Evolutionary conservation across 306 rosid genomes (phyloP).

Genomic region (Gillenia trifoliata): DNA sequence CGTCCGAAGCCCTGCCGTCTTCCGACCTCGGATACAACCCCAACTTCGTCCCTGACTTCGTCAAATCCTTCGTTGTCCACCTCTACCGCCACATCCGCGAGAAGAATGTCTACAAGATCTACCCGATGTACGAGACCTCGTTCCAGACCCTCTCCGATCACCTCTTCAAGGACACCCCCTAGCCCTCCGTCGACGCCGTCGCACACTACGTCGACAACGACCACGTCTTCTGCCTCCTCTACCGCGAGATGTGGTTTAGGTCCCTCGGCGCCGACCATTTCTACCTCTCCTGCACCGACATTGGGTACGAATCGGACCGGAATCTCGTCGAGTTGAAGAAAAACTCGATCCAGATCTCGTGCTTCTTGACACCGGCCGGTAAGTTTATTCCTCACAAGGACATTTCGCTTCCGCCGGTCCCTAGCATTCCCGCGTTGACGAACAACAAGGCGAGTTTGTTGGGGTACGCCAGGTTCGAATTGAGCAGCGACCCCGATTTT

Average conservation of each 20-base stretch:
- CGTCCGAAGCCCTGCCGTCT: too few relatives aligned
- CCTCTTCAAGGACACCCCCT: too few relatives aligned
- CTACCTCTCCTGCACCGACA: conserved; percentile 45
- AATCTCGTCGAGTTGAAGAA: conserved; percentile 62
- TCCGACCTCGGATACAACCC: too few relatives aligned
- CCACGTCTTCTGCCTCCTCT: too few relatives aligned
- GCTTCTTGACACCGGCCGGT: conserved; percentile 38
- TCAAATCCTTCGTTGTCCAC: too few relatives aligned
- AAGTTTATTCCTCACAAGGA: conserved; percentile 69
- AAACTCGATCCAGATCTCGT: conserved; percentile 62
- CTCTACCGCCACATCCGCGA: conserved; percentile 64
- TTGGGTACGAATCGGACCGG: conserved; percentile 33
- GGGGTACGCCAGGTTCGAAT: conserved; percentile 21
- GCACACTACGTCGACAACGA: too few relatives aligned
- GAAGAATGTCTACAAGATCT: conserved; percentile 93
- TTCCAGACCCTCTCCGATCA: conserved; percentile 79
- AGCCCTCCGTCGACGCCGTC: too few relatives aligned
- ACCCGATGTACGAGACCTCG: conserved; percentile 80
- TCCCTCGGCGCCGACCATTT: conserved; percentile 89
- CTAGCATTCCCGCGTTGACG: neutral
- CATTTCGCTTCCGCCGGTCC: conserved; percentile 39
- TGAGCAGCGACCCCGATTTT: conserved; percentile 29
- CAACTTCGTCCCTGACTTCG: too few relatives aligned
- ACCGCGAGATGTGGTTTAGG: too few relatives aligned
- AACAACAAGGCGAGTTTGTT: conserved; percentile 4